Evolutionary conservation across 768 basidiomycete species (phyloP).

Genomic region (Rhodosporidiobolus sp.): DNA sequence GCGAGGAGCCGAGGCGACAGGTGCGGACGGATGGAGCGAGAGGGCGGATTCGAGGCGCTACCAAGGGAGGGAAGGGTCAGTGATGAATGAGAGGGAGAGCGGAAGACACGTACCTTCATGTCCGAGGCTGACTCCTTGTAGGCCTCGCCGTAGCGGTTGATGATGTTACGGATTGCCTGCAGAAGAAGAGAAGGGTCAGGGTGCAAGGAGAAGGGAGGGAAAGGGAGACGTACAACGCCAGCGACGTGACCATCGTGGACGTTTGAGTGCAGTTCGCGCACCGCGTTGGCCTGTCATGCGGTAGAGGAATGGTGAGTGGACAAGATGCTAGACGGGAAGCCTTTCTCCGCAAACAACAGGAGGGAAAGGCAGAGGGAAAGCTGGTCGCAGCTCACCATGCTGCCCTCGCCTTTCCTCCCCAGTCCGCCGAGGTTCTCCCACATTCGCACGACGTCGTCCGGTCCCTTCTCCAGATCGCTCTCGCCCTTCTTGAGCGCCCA

Average conservation of each 20-base stretch:
- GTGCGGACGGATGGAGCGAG: conserved; percentile 1
- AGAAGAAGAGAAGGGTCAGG: neutral
- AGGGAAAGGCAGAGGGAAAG: neutral
- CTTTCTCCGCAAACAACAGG: neutral
- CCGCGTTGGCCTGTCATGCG: conserved; percentile 8
- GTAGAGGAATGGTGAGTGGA: no score
- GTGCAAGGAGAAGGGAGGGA: neutral
- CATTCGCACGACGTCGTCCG: conserved; percentile 19
- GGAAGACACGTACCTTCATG: conserved; percentile 7
- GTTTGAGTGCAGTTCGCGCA: conserved; percentile 14
- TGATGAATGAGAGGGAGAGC: no score
- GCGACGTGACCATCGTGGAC: conserved; percentile 2
- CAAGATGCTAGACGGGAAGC: neutral
- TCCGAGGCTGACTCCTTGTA: conserved; percentile 16
- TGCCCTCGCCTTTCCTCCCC: conserved; percentile 6
- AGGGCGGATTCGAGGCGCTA: conserved; percentile 31
- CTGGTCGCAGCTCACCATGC: neutral
- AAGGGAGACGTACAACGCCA: conserved; percentile 2
- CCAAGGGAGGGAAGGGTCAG: neutral
- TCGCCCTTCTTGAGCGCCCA: conserved; percentile 2
- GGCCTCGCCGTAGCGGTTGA: conserved; percentile 35
- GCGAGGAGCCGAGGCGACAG: conserved; percentile 20
- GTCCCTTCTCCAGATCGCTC: conserved; percentile 5
- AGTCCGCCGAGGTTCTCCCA: conserved; percentile 22
- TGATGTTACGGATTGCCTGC: conserved; percentile 25